These are phyloP conservation scores for Lecanicillium sp. DNA, from an alignment of 2,329 filamentous ascomycete species.

Conservation along the genomic window DNA sequence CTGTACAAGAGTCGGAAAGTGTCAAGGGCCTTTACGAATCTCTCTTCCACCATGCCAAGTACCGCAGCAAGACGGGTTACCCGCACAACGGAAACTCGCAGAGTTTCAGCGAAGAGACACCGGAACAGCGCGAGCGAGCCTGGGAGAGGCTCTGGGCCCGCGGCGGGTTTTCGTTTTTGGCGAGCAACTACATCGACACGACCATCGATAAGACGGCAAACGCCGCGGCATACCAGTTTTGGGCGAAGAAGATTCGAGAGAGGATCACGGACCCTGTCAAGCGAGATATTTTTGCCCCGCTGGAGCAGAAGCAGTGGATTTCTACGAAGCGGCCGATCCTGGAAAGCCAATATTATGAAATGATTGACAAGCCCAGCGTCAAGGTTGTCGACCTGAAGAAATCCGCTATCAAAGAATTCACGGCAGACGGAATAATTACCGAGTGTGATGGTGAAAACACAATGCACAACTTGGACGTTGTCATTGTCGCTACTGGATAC, in stretches of 20 bases:
- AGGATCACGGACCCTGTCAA: constrained; percentile 8
- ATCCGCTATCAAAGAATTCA: constrained; percentile 4
- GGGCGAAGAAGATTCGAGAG: constrained; percentile 4
- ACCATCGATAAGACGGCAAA: constrained; percentile 4
- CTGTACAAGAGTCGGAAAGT: constrained; percentile 36
- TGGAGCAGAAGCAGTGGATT: constrained; percentile 6
- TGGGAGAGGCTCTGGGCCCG: constrained; percentile 35
- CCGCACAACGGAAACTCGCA: constrained; percentile 4
- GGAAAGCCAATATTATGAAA: constrained; percentile 10
- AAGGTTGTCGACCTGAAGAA: constrained; percentile 7
- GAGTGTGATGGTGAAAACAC: background rate
- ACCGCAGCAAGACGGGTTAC: constrained; percentile 7
- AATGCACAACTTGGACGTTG: constrained; percentile 7
- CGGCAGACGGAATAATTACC: constrained; percentile 8
- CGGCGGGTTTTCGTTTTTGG: constrained; percentile 40
- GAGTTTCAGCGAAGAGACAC: constrained; percentile 14
- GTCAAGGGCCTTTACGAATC: constrained; percentile 25
- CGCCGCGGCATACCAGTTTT: constrained; percentile 8
- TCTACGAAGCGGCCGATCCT: background rate
- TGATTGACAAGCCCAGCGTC: constrained; percentile 9
- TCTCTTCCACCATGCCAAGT: constrained; percentile 28
- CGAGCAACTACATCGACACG: constrained; percentile 29
- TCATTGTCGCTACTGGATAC: constrained; percentile 15
- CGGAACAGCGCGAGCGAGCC: constrained; percentile 33
- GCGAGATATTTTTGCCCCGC: constrained; percentile 7